Evolutionary conservation across 495 filamentous ascomycete genomes (phyloP).

Genomic region (Penicillium fimorum): DNA sequence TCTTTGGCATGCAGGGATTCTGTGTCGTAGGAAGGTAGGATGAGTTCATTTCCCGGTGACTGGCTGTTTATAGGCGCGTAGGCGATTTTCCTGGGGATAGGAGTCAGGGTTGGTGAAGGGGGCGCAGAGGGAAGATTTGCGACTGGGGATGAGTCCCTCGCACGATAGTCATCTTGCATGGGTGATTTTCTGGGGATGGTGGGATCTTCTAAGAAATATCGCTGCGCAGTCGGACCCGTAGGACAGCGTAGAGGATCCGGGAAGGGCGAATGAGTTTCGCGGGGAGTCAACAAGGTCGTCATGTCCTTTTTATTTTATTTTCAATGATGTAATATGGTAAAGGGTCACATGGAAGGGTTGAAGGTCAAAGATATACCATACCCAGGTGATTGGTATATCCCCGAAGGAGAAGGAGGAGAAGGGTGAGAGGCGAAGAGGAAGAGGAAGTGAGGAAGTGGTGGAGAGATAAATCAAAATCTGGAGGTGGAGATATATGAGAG

Average conservation of each 20-base stretch:
- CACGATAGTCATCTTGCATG: constrained; percentile 32
- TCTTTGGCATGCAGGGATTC: constrained; percentile 13
- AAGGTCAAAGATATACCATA: constrained; percentile 4
- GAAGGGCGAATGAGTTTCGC: constrained; percentile 41
- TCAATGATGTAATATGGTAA: constrained; percentile 1
- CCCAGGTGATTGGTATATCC: background rate
- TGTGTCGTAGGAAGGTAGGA: constrained; percentile 30
- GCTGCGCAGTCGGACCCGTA: constrained; percentile 43
- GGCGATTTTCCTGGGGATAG: constrained; percentile 26
- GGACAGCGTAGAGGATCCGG: constrained; percentile 41
- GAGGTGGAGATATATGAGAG: background rate
- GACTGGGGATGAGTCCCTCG: constrained; percentile 35
- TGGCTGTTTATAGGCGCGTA: constrained; percentile 60
- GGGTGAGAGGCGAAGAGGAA: background rate
- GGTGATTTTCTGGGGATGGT: constrained; percentile 35
- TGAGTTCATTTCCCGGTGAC: constrained; percentile 58
- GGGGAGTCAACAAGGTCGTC: constrained; percentile 44
- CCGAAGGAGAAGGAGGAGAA: background rate
- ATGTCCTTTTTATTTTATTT: constrained; percentile 32
- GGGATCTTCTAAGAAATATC: constrained; percentile 41
- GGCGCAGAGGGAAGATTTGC: constrained; percentile 37
- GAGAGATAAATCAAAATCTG: background rate
- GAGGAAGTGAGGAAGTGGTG: background rate
- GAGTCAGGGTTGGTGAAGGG: constrained; percentile 41
- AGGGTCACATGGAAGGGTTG: no score